Evolutionary conservation across 805 yeast species (phyloP).

Genomic region (Cyberlindnera bimundalis): DNA sequence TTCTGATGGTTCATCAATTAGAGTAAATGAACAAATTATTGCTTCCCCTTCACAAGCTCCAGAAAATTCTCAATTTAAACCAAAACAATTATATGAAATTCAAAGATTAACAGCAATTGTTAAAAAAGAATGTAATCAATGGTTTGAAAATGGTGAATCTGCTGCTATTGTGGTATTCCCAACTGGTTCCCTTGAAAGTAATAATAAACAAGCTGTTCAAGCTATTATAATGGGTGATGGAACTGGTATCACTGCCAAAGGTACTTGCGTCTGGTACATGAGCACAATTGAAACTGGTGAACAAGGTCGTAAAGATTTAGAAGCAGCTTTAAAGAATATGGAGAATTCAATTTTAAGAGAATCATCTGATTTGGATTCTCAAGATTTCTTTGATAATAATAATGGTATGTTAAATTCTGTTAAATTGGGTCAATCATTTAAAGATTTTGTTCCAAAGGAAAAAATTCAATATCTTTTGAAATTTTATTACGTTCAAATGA

Average conservation of each 20-base stretch:
- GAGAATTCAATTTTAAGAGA: conserved; percentile 81
- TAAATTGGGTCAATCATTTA: conserved; percentile 80
- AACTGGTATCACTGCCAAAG: conserved; percentile 82
- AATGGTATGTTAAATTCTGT: conserved; percentile 75
- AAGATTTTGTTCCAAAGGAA: conserved; percentile 79
- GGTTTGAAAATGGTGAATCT: conserved; percentile 84
- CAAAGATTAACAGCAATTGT: conserved; percentile 81
- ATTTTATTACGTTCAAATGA: conserved; percentile 56
- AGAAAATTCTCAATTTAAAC: conserved; percentile 36
- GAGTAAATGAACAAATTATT: conserved; percentile 75
- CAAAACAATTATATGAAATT: conserved; percentile 49
- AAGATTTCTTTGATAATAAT: conserved; percentile 36
- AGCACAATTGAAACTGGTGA: conserved; percentile 70
- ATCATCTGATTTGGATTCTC: conserved; percentile 43
- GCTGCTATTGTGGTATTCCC: conserved; percentile 93
- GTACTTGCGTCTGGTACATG: conserved; percentile 87
- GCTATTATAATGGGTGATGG: conserved; percentile 85
- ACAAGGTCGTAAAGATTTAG: conserved; percentile 73
- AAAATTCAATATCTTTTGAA: conserved; percentile 60
- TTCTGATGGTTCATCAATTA: conserved; percentile 70
- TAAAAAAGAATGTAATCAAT: conserved; percentile 81
- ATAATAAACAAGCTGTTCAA: conserved; percentile 75
- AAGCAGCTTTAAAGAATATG: conserved; percentile 74
- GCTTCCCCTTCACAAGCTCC: conserved; percentile 70
- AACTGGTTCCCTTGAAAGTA: conserved; percentile 63